Percentiles rank a stretch among this genome's conserved stretches.
Evolutionary conservation across 73 alveolate species (phyloP).

Genomic region (Paramecium pentaurelia): DNA sequence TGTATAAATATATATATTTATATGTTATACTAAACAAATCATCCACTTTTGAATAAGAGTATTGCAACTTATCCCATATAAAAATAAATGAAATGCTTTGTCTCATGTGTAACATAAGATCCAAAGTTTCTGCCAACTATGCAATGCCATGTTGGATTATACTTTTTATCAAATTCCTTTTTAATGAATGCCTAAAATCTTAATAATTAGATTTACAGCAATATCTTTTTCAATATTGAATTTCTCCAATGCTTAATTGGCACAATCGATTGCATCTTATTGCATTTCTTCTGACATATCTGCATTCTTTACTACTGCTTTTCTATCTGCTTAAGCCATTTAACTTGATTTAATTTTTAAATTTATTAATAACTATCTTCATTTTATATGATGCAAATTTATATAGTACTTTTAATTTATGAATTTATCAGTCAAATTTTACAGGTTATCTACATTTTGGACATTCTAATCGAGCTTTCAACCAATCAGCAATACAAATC

Average conservation of each 20-base stretch:
- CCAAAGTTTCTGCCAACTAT: slow-evolving; percentile 93
- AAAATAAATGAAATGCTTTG: slow-evolving; percentile 97
- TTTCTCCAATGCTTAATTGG: slow-evolving; percentile 95
- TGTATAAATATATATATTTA: not conserved
- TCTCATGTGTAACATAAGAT: slow-evolving; percentile 96
- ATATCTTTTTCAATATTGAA: slow-evolving; percentile 96
- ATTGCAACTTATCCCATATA: slow-evolving; percentile 95
- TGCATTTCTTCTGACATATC: slow-evolving; percentile 98
- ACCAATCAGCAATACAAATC: not conserved
- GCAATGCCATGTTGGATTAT: slow-evolving; percentile 99
- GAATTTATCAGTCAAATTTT: not conserved
- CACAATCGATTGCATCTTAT: slow-evolving; percentile 96
- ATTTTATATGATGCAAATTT: not conserved
- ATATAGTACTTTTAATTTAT: not conserved
- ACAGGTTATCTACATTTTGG: slow-evolving; percentile 45
- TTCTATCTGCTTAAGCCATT: slow-evolving; percentile 86
- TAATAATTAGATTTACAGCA: slow-evolving; percentile 64
- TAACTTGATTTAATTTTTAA: not conserved
- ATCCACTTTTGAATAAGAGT: slow-evolving; percentile 77
- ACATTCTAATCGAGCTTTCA: not conserved
- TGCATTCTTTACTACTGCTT: slow-evolving; percentile 96
- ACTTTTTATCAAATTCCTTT: slow-evolving; percentile 99
- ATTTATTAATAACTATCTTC: not conserved
- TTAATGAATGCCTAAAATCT: slow-evolving; percentile 91
- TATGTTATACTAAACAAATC: not conserved